Evolutionary conservation across 768 basidiomycete genomes (phyloP), one percentile per base, ranked within the genome.

Genomic region (Suillus sp.): DNA sequence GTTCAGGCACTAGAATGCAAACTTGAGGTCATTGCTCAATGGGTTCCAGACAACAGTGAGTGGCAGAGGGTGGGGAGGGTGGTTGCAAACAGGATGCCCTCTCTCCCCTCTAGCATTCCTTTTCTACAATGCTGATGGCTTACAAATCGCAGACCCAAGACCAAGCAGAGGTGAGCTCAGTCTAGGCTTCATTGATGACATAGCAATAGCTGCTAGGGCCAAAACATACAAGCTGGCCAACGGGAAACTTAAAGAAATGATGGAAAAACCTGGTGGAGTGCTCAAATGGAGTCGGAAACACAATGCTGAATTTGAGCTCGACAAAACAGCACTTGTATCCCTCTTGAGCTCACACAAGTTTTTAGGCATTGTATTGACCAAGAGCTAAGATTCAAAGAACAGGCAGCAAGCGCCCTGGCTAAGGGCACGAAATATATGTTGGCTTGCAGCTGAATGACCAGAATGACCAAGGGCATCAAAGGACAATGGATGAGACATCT

Each of bases 41-140:
- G 30, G 30, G 30, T 32, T 5, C 30, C 30, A 2, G 30, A 32
- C 2, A 5, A 32, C 5, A 5, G 3, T 2, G 30, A 32, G 30
- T 32, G 30, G 30, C 30, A 32, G 30, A 32, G 5, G 5, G 30
- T 5, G 5, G 5, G 30, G 30, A 32, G 37, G n/a, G n/a, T n/a
- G n/a, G n/a, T n/a, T n/a, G n/a, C n/a, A n/a, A n/a, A n/a, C n/a
- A 60, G 78, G 77, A 0, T 73, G 69, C 63, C 75, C 75, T 1
- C 59, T 69, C 4, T 74, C 76, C 10, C 66, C 66, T 1, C 65
- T 76, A 1, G 32, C 66, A 0, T 75, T 71, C 62, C 45, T 71
- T 2, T 68, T 75, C 60, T 77, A 73, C 67, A 79, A 78, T 47
- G 30, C 73, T 0, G 54, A 65, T 27, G 56, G 73, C 0, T 62